Evolutionary conservation across 1,284 basidiomycete species (phyloP), one percentile per base, ranked within the genome.

Genomic region (Sphagnurus paluster): DNA sequence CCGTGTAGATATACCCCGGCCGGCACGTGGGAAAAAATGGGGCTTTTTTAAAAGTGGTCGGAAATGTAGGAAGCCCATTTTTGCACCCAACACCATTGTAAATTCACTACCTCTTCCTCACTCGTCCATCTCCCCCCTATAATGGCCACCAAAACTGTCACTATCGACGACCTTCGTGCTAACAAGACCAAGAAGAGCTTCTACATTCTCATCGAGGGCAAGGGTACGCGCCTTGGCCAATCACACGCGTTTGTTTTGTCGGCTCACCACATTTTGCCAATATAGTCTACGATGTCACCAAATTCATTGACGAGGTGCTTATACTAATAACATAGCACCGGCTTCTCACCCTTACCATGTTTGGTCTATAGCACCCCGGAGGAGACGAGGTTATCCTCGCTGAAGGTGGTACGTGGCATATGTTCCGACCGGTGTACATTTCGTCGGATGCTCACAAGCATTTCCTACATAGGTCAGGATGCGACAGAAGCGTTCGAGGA

Each of bases 401-500:
- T 55, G 96, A 99, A 74, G 87, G 84, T 61, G 91, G 95, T 85
- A 74, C 63, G 91, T 82, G 58, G 58, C 58, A 52, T 28, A 35
- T 42, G 2, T 23, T 46, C 46, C 42, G 44, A 29, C 37, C 39
- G 43, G 46, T n/a, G n/a, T n/a, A n/a, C 38, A n/a, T 42, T 42
- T 32, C 45, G 25, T 45, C 17, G 24, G 42, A 39, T 23, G 17
- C 23, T 44, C 8, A 51, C 42, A 34, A 33, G 40, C 46, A 36
- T 36, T 37, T 35, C 56, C 46, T 50, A 24, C 54, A 16, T 60
- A 90, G 89, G 87, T 59, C 86, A 88, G 65, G 95, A 99, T 68
- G 94, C 93, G 21, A 97, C 96, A 34, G 97, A 99, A 67, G 93
- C 96, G 9, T 99, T 99, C 63, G 97, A 99, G 74, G 97, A 99